Percentiles rank a stretch among this genome's conserved stretches.
These are phyloP conservation scores for Thelonectria discophora DNA, from an alignment of 2,329 filamentous ascomycete genomes.

Conservation along the genomic window DNA sequence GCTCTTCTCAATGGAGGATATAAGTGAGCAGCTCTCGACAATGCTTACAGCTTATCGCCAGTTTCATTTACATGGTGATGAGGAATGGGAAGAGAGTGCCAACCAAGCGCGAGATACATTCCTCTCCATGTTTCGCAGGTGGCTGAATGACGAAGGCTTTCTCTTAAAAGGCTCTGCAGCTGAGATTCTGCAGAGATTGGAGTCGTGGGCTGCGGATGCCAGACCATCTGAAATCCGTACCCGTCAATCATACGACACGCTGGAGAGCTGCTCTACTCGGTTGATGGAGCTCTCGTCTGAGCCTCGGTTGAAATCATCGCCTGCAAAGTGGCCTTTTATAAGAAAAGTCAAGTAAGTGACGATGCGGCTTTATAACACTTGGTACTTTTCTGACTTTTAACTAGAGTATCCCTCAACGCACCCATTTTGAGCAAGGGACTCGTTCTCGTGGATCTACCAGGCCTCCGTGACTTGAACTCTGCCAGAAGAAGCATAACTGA, in stretches of 20 bases:
- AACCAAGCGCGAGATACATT: constrained; percentile 51
- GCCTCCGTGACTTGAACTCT: constrained; percentile 57
- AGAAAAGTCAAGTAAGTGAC: constrained; percentile 51
- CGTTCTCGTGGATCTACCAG: constrained; percentile 59
- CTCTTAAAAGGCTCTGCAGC: constrained; percentile 29
- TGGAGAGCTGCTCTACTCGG: constrained; percentile 46
- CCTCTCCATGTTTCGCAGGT: constrained; percentile 47
- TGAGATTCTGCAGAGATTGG: constrained; percentile 33
- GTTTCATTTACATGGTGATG: constrained; percentile 41
- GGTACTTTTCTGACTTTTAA: constrained; percentile 24
- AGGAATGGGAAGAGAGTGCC: constrained; percentile 41
- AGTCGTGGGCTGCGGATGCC: constrained; percentile 34
- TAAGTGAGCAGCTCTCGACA: constrained; percentile 46
- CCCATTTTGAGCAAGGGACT: constrained; percentile 59
- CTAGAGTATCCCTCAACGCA: constrained; percentile 55
- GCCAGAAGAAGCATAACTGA: constrained; percentile 56
- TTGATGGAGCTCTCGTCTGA: constrained; percentile 53
- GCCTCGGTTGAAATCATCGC: constrained; percentile 16
- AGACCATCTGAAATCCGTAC: constrained; percentile 16
- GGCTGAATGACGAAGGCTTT: constrained; percentile 30
- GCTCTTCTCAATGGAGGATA: constrained; percentile 44
- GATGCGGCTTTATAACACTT: too few relatives aligned
- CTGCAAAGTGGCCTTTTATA: constrained; percentile 55
- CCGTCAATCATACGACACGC: constrained; percentile 1
- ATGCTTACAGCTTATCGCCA: constrained; percentile 51